These are phyloP conservation scores for Mortierella antarctica DNA, from an alignment of 192 early-diverging fungal species.

Conservation along the genomic window DNA sequence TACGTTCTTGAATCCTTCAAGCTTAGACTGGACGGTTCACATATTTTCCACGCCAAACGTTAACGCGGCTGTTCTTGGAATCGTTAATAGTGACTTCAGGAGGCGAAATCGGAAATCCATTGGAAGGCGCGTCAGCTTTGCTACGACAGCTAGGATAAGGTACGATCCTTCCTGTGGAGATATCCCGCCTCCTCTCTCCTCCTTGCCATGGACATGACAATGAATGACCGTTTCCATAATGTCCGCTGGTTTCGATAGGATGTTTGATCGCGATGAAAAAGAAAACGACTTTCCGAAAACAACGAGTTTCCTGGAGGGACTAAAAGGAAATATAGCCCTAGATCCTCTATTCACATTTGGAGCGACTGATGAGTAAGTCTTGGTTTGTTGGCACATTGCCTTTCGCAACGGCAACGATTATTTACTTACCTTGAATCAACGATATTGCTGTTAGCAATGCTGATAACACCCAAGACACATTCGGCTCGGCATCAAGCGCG, in stretches of 20 bases:
- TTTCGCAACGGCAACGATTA: constrained; percentile 1
- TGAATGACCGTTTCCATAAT: neutral
- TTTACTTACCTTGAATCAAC: neutral
- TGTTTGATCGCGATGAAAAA: constrained; percentile 51
- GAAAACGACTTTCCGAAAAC: constrained; percentile 47
- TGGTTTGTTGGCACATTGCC: neutral
- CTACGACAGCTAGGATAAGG: constrained; percentile 50
- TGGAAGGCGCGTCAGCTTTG: constrained; percentile 48
- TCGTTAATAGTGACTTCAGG: constrained; percentile 21
- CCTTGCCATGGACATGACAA: neutral
- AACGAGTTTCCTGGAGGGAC: constrained; percentile 40
- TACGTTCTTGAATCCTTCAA: constrained; percentile 2
- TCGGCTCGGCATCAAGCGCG: neutral
- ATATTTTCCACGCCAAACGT: neutral
- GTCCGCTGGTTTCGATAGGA: constrained; percentile 10
- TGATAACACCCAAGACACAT: constrained; percentile 3
- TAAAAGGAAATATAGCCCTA: neutral
- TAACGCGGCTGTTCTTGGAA: neutral
- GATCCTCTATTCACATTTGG: constrained; percentile 25
- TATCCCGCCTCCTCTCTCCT: neutral
- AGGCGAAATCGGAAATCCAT: constrained; percentile 38
- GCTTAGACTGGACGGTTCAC: neutral
- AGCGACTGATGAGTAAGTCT: constrained; percentile 9
- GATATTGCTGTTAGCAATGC: neutral
- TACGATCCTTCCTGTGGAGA: neutral